These are phyloP conservation scores for Zelopaecilomyces penicillatus DNA, from an alignment of 2,329 filamentous ascomycete species.

Conservation along the genomic window DNA sequence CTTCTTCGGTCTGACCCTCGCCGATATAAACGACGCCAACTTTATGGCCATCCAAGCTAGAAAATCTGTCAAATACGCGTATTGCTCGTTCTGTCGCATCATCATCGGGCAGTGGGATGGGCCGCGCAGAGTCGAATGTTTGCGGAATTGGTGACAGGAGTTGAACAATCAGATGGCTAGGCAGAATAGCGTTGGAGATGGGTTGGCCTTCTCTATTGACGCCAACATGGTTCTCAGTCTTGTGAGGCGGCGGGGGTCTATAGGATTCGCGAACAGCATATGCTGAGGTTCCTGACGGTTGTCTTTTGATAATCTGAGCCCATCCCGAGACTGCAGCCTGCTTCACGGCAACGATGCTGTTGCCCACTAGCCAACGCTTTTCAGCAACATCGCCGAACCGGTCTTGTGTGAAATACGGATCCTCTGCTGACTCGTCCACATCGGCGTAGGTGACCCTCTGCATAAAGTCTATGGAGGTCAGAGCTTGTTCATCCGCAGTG, in stretches of 20 bases:
- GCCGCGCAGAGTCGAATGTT: constrained; percentile 51
- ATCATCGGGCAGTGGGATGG: constrained; percentile 64
- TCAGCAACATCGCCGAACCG: constrained; percentile 58
- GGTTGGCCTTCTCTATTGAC: constrained; percentile 41
- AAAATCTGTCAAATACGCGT: constrained; percentile 72
- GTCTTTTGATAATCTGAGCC: constrained; percentile 62
- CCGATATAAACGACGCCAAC: constrained; percentile 91
- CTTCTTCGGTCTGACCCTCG: constrained; percentile 73
- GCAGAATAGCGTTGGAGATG: constrained; percentile 55
- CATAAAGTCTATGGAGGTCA: constrained; percentile 93
- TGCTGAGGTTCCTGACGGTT: constrained; percentile 58
- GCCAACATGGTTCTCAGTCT: constrained; percentile 40
- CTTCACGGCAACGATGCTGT: constrained; percentile 66
- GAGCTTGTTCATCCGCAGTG: constrained; percentile 79
- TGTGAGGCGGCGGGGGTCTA: constrained; percentile 48
- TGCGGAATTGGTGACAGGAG: constrained; percentile 57
- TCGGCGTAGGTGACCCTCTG: constrained; percentile 81
- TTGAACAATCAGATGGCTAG: constrained; percentile 65
- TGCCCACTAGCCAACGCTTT: constrained; percentile 64
- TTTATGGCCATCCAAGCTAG: constrained; percentile 91
- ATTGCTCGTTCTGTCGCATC: constrained; percentile 68
- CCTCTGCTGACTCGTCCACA: constrained; percentile 64
- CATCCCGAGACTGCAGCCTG: constrained; percentile 59
- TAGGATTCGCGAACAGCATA: constrained; percentile 54
- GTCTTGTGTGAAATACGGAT: constrained; percentile 56